Evolutionary conservation across 2,329 filamentous ascomycete genomes (phyloP), one percentile per base, ranked within the genome.

Genomic region (Thelonectria rubi): DNA sequence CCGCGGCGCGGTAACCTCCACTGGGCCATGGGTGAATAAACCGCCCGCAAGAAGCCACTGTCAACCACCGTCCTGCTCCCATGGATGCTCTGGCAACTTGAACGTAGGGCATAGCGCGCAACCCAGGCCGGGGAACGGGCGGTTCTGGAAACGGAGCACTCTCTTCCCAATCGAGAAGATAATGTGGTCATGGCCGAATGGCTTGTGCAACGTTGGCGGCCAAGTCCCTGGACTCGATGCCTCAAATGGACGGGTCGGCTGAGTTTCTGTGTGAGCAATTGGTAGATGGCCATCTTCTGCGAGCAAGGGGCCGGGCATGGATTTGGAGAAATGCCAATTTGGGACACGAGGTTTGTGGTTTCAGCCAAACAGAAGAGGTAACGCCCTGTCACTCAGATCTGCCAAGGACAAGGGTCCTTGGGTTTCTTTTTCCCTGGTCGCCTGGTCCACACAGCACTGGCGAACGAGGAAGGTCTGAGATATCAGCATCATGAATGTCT

Each of bases 271-370:
- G 65, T 67, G 64, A 64, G 39, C 42, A 63, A 55, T 60, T 69
- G 59, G 56, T 15, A 42, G 67, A 58, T 62, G 51, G 53, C 53
- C 56, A 59, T 61, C 50, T 55, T 34, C 48, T 32, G 49, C 43
- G 21, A 40, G 48, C 57, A 53, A 51, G 60, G 62, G 58, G 34
- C 32, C 5, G 47, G 42, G 26, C 24, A 63, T 50, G 49, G 51
- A 45, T 56, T 64, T 60, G 63, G 63, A 55, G 62, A 47, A 63
- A 60, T 66, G 55, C 72, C 74, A 72, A 70, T 73, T 75, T 65
- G 51, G 74, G 71, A 75, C 73, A 76, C 73, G 74, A 76, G 72
- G 50, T 71, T 68, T 60, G 53, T 54, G 18, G 56, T 66, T 64
- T 65, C 59, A 65, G 42, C 70, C 69, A 72, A 68, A 65, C 63